Evolutionary conservation across 1,139 yeast species (phyloP), one percentile per base, ranked within the genome.

Genomic region (Kluyveromyces sp.): DNA sequence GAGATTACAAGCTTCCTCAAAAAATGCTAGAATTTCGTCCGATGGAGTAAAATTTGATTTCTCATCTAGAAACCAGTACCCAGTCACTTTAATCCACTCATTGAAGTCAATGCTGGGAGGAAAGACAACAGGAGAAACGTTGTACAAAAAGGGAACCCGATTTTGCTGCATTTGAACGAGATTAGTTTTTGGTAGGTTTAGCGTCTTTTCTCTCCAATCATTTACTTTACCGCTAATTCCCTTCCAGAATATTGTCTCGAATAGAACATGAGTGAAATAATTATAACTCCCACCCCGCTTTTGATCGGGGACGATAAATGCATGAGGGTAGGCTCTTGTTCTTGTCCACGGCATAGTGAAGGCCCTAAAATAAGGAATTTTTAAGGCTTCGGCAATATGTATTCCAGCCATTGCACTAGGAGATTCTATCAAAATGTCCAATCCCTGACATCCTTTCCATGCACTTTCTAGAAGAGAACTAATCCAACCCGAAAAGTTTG

Each of bases 291-390:
- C 96, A 7, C 96, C 96, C 63, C 83, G 77, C 58, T 83, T 86
- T 61, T 84, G 94, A 48, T 87, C 96, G 0, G 97, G 96, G 3
- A 87, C 95, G 56, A 89, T 80, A 53, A 89, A 88, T 0, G 97
- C 97, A 68, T 89, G 96, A 1, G 96, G 96, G 59, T 89, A 89
- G 0, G 96, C 94, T 51, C 95, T 73, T 0, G 97, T 89, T 53
- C 95, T 69, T 0, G 96, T 86, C 97, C 97, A 89, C 0, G 97
- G 97, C 97, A 89, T 89, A 0, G 97, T 92, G 58, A 89, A 92
- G 0, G 97, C 96, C 54, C 97, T 71, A 70, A 85, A 84, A 59
- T 89, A 89, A 0, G 97, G 96, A 42, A 89, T 83, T 15, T 80
- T 77, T 46, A 89, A 65, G 0, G 95, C 94, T 60, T 89, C 97